These are phyloP conservation scores for Omphalotus guepiniiformis DNA, from an alignment of 768 basidiomycete genomes.

Conservation along the genomic window DNA sequence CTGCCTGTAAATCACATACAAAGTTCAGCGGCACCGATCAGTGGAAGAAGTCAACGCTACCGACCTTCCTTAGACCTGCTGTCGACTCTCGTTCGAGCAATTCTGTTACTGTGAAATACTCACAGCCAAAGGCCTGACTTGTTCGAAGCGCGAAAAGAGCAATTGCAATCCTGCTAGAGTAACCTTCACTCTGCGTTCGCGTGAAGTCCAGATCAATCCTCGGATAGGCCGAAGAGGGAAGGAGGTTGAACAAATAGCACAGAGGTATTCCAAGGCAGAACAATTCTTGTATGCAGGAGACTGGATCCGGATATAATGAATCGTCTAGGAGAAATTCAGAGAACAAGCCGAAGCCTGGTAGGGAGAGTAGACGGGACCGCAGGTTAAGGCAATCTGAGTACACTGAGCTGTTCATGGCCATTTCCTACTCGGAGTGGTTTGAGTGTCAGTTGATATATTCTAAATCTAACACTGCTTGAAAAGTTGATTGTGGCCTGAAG, in stretches of 20 bases:
- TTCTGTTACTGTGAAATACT: conserved; percentile 3
- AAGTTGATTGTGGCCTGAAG: too few species aligned
- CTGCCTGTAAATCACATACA: not conserved
- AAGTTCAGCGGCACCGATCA: not conserved
- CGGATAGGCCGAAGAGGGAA: not conserved
- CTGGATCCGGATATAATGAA: not conserved
- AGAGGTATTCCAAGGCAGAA: conserved; percentile 5
- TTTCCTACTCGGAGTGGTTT: too few species aligned
- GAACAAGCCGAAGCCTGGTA: conserved; percentile 3
- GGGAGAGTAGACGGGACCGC: conserved; percentile 3
- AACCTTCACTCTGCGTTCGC: not conserved
- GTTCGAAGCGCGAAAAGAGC: conserved; percentile 2
- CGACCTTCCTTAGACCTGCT: conserved; percentile 1
- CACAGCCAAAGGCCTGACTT: not conserved
- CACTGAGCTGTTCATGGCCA: not conserved
- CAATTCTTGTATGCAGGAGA: not conserved
- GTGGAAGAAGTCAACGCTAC: not conserved
- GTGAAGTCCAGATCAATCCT: not conserved
- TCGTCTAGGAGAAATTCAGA: not conserved
- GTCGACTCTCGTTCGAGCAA: not conserved
- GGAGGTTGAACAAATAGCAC: conserved; percentile 8
- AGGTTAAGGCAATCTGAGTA: conserved; percentile 1
- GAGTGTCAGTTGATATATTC: too few species aligned
- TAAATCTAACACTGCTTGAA: too few species aligned
- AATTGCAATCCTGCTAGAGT: conserved; percentile 5